phyloP scores from a whole-genome alignment of 345 rosid species.

The Zanthoxylum bungeanum region DNA sequence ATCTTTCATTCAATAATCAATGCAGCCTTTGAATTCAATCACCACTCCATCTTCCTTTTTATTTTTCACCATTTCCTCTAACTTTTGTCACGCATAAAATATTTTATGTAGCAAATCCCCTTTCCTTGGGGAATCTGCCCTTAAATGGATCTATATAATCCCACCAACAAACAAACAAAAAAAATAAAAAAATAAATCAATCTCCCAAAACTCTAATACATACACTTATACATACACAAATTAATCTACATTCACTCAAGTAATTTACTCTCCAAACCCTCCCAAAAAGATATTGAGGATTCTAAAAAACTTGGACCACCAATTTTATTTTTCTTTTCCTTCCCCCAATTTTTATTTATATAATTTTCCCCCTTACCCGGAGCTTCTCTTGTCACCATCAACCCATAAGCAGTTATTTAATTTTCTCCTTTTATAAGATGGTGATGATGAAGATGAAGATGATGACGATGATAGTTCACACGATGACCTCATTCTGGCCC shows the following conservation, averaged over 20 bases:
- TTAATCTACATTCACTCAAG: conserved; percentile 35
- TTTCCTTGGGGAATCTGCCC: conserved; percentile 93
- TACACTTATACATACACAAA: conserved; percentile 26
- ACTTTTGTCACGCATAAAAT: conserved; percentile 29
- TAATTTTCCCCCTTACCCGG: conserved; percentile 33
- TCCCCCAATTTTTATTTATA: no score
- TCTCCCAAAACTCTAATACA: conserved; percentile 30
- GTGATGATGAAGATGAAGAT: conserved; percentile 44
- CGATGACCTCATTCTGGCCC: conserved; percentile 53
- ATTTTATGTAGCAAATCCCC: conserved; percentile 30
- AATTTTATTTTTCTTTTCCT: no score
- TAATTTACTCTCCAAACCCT: conserved; percentile 38
- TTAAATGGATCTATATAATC: conserved; percentile 37
- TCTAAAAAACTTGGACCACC: conserved; percentile 35
- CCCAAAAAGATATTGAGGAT: conserved; percentile 40
- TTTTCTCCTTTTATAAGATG: conserved; percentile 68
- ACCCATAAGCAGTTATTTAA: conserved; percentile 60
- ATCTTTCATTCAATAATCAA: conserved; percentile 36
- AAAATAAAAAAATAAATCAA: conserved; percentile 32
- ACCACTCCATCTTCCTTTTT: conserved; percentile 26
- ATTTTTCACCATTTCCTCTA: not conserved
- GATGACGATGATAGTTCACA: conserved; percentile 57
- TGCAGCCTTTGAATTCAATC: conserved; percentile 43
- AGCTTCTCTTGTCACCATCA: conserved; percentile 60
- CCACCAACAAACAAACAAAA: conserved; percentile 39